Percentiles rank a stretch among this genome's conserved stretches.
Conservation (phyloP, 345 rosid species). For the Salix udensis region DNA sequence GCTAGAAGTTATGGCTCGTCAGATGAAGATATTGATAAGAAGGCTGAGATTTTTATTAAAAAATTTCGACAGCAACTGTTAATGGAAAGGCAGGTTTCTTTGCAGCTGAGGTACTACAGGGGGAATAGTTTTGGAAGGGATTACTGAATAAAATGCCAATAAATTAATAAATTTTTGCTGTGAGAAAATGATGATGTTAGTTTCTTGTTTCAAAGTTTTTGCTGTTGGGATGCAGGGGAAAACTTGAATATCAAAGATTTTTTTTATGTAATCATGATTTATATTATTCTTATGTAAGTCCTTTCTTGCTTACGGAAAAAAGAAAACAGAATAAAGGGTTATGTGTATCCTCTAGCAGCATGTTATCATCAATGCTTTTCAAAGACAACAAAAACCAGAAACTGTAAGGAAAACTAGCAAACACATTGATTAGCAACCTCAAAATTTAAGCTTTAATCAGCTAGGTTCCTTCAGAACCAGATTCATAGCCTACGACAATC, state of each 20-base stretch:
- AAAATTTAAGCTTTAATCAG: not conserved
- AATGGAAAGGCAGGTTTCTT: conserved; percentile 40
- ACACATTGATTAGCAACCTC: no score
- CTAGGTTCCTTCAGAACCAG: conserved; percentile 1
- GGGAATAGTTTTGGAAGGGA: conserved; percentile 18
- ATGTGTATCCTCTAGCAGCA: no score
- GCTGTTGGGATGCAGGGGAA: not conserved
- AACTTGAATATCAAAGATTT: not conserved
- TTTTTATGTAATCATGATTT: no score
- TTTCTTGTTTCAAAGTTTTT: not conserved
- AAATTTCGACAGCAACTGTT: conserved; percentile 41
- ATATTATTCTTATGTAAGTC: no score
- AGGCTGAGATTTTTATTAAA: conserved; percentile 40
- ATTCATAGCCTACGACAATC: conserved; percentile 78
- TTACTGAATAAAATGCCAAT: not conserved
- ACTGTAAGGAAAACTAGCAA: no score
- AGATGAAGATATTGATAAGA: conserved; percentile 35
- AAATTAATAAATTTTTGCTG: not conserved
- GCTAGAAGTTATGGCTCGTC: conserved; percentile 6
- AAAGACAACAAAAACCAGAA: no score
- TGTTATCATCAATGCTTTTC: no score
- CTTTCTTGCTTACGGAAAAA: no score
- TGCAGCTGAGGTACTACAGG: conserved; percentile 28
- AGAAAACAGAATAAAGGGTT: no score
- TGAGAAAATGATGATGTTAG: not conserved